Evolutionary conservation across 208 protist species (phyloP).

Genomic region (Lotmaria passim): DNA sequence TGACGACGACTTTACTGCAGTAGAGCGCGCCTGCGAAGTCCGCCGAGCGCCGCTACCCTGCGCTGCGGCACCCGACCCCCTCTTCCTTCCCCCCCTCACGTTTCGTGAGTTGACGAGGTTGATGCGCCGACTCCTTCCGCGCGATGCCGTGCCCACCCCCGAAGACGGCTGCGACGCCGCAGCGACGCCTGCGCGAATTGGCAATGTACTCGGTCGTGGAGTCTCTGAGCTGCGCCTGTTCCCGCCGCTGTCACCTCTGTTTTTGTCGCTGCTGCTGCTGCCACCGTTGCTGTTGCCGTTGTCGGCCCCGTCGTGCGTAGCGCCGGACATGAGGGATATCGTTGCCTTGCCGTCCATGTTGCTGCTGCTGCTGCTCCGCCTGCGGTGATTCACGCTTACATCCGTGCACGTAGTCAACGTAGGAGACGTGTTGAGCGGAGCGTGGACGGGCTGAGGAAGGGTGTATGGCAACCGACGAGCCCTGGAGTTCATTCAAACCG

Average conservation of each 20-base stretch:
- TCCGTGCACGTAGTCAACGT: neutral
- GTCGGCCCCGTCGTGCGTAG: neutral
- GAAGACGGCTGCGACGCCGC: neutral
- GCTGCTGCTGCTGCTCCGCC: neutral
- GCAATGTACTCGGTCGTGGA: slow-evolving; percentile 1
- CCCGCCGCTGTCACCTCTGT: neutral
- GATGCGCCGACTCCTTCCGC: neutral
- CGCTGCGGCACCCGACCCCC: too few relatives aligned
- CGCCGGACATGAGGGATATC: too few relatives aligned
- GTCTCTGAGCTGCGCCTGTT: too few relatives aligned
- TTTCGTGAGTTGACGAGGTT: neutral
- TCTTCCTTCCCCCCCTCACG: neutral
- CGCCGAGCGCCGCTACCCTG: neutral
- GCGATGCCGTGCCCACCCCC: too few relatives aligned
- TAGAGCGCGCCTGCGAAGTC: too few relatives aligned
- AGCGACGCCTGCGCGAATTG: neutral
- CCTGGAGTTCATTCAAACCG: slow-evolving; percentile 1
- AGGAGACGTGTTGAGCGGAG: neutral
- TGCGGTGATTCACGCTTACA: neutral
- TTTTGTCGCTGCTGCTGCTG: neutral
- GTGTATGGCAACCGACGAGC: neutral
- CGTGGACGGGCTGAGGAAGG: slow-evolving; percentile 6
- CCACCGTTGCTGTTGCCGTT: neutral
- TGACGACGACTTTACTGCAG: too few relatives aligned
- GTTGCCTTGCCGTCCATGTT: too few relatives aligned